Conservation (phyloP, 257 asterid species). For the Solanum piurae region DNA sequence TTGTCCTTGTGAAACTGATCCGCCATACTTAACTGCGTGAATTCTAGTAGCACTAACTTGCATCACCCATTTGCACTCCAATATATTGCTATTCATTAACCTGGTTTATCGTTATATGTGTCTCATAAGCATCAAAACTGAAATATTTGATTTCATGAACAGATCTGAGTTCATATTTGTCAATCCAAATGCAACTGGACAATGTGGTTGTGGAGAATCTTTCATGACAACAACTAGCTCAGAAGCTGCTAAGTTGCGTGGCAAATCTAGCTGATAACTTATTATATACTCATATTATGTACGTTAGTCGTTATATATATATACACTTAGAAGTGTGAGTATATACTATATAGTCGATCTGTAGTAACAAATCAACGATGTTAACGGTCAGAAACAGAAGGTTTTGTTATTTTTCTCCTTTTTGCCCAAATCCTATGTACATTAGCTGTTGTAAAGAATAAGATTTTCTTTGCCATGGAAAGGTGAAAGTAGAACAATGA, state of each 20-base stretch:
- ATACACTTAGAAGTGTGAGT: background rate
- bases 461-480: background rate
- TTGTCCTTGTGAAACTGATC: background rate
- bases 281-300: background rate
- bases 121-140: background rate
- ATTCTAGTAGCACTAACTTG: background rate
- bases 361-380: background rate
- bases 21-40: background rate
- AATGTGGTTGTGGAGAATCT: slow-evolving; percentile 42
- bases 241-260: slow-evolving; percentile 55
- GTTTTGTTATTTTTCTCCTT: background rate
- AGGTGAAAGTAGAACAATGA: background rate
- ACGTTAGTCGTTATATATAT: background rate
- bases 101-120: background rate
- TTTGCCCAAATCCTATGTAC: background rate
- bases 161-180: slow-evolving; percentile 90
- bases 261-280: background rate
- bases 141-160: background rate
- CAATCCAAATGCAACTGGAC: slow-evolving; percentile 84
- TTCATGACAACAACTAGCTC: slow-evolving; percentile 61
- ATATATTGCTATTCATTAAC: background rate
- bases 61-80: background rate
- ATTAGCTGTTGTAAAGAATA: background rate
- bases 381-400: background rate
- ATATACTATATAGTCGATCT: background rate